Percentiles rank a stretch among this genome's conserved stretches.
phyloP scores from a whole-genome alignment of 116 monocot genomes.

The Phalaenopsis hybrid region DNA sequence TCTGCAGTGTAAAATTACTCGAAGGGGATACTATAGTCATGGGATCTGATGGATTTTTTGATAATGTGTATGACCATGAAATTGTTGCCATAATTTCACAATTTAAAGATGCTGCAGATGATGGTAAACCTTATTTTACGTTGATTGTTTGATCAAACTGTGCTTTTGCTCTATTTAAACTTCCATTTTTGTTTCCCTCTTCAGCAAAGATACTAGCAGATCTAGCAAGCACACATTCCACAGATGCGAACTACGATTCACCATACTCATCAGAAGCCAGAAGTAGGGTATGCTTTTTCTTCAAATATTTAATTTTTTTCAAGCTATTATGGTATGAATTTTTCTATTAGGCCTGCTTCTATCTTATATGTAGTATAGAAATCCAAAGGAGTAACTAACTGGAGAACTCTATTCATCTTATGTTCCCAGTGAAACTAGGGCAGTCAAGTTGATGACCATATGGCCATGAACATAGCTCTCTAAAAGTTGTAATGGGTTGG shows the following conservation, averaged over 20 bases:
- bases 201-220: slow-evolving; percentile 76
- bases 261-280: slow-evolving; percentile 73
- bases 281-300: slow-evolving; percentile 41
- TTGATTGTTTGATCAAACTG: neutral
- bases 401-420: no score
- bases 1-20: slow-evolving; percentile 51
- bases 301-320: neutral
- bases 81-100: slow-evolving; percentile 47
- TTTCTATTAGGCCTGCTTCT: neutral
- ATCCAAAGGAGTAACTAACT: no score
- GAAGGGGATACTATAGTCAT: slow-evolving; percentile 69
- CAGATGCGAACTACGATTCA: slow-evolving; percentile 69
- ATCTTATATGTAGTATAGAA: no score
- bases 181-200: neutral
- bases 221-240: slow-evolving; percentile 66
- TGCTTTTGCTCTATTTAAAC: neutral
- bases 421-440: no score
- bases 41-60: slow-evolving; percentile 95
- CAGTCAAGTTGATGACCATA: no score
- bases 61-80: slow-evolving; percentile 81
- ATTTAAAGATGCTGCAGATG: slow-evolving; percentile 34
- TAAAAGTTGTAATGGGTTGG: no score
- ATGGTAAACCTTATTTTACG: slow-evolving; percentile 36
- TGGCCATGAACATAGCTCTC: no score
- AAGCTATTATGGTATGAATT: neutral